phyloP scores from a whole-genome alignment of 2,329 filamentous ascomycete genomes.

The Pseudogymnoascus sp. region DNA sequence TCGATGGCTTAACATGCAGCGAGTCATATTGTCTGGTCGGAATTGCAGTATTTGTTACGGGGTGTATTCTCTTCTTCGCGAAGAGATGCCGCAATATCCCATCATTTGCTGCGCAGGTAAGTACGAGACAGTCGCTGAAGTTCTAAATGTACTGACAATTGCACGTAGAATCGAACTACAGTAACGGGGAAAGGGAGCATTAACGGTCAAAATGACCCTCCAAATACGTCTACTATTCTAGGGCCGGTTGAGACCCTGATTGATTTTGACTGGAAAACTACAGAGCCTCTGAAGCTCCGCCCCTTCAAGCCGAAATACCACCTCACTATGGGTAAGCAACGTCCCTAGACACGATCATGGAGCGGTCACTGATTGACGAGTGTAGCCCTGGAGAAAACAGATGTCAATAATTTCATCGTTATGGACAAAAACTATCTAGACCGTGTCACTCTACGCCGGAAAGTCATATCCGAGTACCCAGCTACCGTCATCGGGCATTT shows the following conservation, averaged over 20 bases:
- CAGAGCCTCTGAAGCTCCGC: conserved; percentile 44
- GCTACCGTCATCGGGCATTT: conserved; percentile 33
- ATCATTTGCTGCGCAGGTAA: not conserved
- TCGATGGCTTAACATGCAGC: not conserved
- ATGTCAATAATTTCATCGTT: conserved; percentile 45
- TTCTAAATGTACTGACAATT: not conserved
- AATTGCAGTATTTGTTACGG: not conserved
- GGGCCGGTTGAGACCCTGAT: conserved; percentile 30
- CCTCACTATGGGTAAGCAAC: conserved; percentile 50
- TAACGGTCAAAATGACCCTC: not conserved
- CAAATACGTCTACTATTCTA: not conserved
- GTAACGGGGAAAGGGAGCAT: not conserved
- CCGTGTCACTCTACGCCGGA: conserved; percentile 41
- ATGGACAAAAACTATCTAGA: conserved; percentile 52
- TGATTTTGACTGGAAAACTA: conserved; percentile 42
- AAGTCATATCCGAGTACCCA: conserved; percentile 37
- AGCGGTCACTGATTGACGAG: not conserved
- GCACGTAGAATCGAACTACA: not conserved
- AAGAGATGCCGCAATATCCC: not conserved
- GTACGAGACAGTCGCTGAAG: not conserved
- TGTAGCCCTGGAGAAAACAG: conserved; percentile 43
- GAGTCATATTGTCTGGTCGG: not conserved
- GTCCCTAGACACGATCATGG: not conserved
- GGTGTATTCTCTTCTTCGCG: not conserved
- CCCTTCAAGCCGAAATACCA: conserved; percentile 55